phyloP scores from a whole-genome alignment of 345 rosid species.

The Eucalyptus microcorys region DNA sequence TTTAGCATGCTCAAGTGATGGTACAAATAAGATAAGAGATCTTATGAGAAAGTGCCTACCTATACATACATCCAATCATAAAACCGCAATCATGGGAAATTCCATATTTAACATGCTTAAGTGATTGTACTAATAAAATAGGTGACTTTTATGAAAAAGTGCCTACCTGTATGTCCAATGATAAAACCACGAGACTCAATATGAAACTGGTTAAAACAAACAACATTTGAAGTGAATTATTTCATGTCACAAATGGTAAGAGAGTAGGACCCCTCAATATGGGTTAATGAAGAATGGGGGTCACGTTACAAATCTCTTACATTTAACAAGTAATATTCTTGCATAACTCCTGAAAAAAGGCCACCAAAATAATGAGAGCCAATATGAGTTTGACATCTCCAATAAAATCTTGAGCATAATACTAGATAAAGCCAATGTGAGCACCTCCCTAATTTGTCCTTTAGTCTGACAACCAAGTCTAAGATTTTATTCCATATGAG shows the following conservation, averaged over 20 bases:
- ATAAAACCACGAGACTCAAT: background rate
- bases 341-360: background rate
- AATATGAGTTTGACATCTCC: background rate
- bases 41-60: background rate
- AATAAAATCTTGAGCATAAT: background rate
- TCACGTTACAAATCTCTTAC: background rate
- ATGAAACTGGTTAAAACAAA: background rate
- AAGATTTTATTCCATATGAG: background rate
- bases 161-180: rapidly evolving
- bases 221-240: background rate
- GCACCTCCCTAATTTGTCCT: background rate
- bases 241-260: background rate
- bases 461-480: background rate
- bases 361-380: background rate
- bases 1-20: background rate
- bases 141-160: background rate
- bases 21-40: background rate
- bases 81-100: background rate
- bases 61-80: background rate
- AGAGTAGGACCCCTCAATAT: background rate
- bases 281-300: background rate
- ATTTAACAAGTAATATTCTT: background rate
- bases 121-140: background rate
- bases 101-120: background rate
- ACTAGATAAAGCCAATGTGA: background rate